phyloP scores from a whole-genome alignment of 805 yeast species.

The Saccharomycopsis malanga region DNA sequence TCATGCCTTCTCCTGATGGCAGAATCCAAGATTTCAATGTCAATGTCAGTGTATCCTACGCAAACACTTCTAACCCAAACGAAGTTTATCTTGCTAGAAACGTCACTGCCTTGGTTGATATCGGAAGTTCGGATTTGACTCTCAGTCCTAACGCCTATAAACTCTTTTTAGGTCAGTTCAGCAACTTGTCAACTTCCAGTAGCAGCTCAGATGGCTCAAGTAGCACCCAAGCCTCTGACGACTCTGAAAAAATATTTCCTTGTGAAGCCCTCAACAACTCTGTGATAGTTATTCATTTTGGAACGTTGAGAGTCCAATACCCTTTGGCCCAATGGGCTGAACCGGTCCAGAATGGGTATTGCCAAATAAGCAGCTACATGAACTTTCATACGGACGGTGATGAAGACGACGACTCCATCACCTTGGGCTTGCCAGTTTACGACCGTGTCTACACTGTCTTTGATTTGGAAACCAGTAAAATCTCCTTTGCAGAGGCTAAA shows the following conservation, averaged over 20 bases:
- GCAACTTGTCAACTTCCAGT: background rate
- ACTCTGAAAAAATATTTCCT: background rate
- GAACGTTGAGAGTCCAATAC: background rate
- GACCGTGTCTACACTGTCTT: background rate
- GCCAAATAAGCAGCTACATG: background rate
- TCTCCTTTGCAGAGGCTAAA: background rate
- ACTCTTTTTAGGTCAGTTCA: background rate
- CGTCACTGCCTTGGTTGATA: background rate
- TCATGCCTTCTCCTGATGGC: slow-evolving; percentile 27
- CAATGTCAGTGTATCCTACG: background rate
- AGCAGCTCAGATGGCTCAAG: too few relatives aligned
- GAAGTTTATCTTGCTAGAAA: background rate
- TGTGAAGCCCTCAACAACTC: background rate
- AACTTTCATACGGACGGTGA: background rate
- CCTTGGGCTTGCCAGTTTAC: background rate
- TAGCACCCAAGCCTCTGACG: background rate
- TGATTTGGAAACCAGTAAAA: background rate
- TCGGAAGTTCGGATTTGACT: background rate
- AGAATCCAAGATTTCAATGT: background rate
- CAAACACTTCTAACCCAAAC: background rate
- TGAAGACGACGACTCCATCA: background rate
- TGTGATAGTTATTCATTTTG: background rate
- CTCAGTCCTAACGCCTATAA: background rate
- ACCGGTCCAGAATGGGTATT: background rate
- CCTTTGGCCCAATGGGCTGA: background rate